These are phyloP conservation scores for Akebia trifoliata DNA, from an alignment of 164 flowering plant species.

Conservation along the genomic window DNA sequence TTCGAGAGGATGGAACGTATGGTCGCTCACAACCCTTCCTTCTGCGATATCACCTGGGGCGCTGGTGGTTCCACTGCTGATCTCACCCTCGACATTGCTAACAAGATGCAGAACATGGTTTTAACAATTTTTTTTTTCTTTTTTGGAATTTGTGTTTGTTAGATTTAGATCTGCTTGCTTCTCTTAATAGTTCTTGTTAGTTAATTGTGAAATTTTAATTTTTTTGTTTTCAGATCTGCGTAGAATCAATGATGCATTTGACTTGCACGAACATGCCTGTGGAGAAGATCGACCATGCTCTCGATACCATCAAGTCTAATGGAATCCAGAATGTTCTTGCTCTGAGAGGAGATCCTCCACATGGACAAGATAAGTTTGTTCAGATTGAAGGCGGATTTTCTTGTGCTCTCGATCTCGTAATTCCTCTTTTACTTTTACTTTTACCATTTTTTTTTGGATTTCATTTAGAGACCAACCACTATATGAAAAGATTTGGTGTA, in stretches of 20 bases:
- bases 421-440: background rate
- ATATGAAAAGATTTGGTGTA: too few species aligned
- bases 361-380: conserved; percentile 96
- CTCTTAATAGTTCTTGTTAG: conserved; percentile 7
- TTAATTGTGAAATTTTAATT: background rate
- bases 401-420: conserved; percentile 86
- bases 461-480: too few species aligned
- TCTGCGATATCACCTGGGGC: conserved; percentile 99
- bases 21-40: conserved; percentile 80
- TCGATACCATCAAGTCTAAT: conserved; percentile 58
- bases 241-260: conserved; percentile 98
- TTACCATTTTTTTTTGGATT: conserved; percentile 17
- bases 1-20: conserved; percentile 92
- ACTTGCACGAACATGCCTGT: conserved; percentile 99
- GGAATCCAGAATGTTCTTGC: conserved; percentile 98
- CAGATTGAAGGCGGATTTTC: conserved; percentile 88
- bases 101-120: conserved; percentile 87
- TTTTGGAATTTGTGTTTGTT: background rate
- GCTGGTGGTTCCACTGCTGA: conserved; percentile 98
- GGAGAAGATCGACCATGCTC: conserved; percentile 86
- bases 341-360: conserved; percentile 93
- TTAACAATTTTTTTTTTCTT: background rate
- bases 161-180: background rate
- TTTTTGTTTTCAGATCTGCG: conserved; percentile 41
- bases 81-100: conserved; percentile 84